Percentiles rank a stretch among this genome's conserved stretches.
These are phyloP conservation scores for Talaromyces trachyspermus DNA, from an alignment of 495 filamentous ascomycete species.

Conservation along the genomic window DNA sequence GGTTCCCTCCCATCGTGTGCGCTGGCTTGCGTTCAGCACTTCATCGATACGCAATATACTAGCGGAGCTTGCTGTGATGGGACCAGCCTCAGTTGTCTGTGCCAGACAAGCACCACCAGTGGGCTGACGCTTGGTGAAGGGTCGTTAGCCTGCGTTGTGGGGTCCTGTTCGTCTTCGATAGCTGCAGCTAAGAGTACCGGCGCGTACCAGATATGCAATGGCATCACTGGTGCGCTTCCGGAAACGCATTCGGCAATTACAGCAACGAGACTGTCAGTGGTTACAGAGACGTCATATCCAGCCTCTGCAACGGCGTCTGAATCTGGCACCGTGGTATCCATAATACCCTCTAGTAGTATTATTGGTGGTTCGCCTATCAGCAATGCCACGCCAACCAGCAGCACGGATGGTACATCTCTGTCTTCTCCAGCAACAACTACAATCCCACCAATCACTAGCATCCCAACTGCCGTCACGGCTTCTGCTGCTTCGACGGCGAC, in stretches of 20 bases:
- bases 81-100: conserved; percentile 54
- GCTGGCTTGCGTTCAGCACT: conserved; percentile 51
- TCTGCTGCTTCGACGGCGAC: neutral
- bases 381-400: conserved; percentile 10
- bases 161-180: conserved; percentile 27
- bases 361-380: conserved; percentile 6
- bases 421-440: conserved; percentile 3
- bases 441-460: neutral
- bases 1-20: conserved; percentile 57
- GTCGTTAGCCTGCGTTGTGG: conserved; percentile 54
- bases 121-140: conserved; percentile 67
- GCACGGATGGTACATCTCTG: too few species aligned
- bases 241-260: conserved; percentile 55
- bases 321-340: neutral
- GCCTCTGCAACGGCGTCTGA: conserved; percentile 2
- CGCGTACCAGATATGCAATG: conserved; percentile 53
- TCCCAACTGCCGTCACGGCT: neutral
- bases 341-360: conserved; percentile 2
- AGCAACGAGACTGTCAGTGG: conserved; percentile 43
- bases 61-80: conserved; percentile 37
- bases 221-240: conserved; percentile 41
- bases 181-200: conserved; percentile 16
- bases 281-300: conserved; percentile 16
- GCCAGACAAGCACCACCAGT: conserved; percentile 46
- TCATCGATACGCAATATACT: conserved; percentile 53